Conservation (phyloP, 495 filamentous ascomycete species). For the Penicillium fimorum region DNA sequence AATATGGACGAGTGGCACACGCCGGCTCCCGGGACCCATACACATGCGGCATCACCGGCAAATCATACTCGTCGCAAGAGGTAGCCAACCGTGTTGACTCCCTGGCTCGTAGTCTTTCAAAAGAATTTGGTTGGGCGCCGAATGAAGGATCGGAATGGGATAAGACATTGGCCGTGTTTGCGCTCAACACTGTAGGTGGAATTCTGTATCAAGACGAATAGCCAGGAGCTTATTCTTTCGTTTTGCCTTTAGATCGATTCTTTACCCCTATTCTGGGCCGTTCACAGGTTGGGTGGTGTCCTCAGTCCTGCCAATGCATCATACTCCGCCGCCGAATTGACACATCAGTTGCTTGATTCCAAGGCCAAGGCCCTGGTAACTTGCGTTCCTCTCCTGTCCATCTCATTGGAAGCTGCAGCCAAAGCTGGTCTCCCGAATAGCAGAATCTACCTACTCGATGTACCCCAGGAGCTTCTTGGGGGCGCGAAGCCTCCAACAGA, state of each 20-base stretch:
- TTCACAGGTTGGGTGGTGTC: constrained; percentile 74
- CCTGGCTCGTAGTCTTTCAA: constrained; percentile 67
- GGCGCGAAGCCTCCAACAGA: constrained; percentile 45
- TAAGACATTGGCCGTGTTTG: constrained; percentile 75
- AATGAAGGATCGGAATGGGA: constrained; percentile 82
- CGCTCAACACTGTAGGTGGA: constrained; percentile 70
- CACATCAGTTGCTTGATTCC: constrained; percentile 75
- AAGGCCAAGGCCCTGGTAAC: constrained; percentile 77
- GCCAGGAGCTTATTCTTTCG: neutral
- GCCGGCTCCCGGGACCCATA: constrained; percentile 67
- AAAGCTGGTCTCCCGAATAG: constrained; percentile 66
- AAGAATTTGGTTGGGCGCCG: constrained; percentile 71
- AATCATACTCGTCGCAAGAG: constrained; percentile 64
- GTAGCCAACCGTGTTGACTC: constrained; percentile 65
- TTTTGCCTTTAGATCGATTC: constrained; percentile 66
- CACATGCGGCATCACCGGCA: constrained; percentile 77
- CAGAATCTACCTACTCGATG: constrained; percentile 69
- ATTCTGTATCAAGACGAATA: neutral
- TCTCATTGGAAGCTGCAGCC: constrained; percentile 66
- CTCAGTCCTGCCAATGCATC: constrained; percentile 79
- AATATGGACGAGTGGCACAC: constrained; percentile 65
- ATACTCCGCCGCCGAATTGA: constrained; percentile 72
- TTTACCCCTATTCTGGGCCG: constrained; percentile 69
- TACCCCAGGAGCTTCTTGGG: constrained; percentile 55
- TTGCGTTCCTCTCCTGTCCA: constrained; percentile 69